Conservation (phyloP, 2,329 filamentous ascomycete genomes). For the Uncinocarpus reesii region DNA sequence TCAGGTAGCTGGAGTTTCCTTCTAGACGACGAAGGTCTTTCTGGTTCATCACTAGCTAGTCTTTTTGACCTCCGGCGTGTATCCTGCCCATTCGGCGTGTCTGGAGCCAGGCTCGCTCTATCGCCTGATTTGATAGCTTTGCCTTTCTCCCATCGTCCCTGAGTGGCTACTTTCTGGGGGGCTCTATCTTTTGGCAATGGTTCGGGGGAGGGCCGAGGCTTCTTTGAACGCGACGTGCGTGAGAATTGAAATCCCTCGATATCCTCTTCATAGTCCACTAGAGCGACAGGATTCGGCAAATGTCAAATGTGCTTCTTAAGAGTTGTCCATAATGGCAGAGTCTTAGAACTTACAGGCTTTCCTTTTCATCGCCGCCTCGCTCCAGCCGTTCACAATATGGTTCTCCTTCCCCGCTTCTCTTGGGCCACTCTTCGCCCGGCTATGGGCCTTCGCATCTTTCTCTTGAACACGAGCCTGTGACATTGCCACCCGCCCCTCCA, state of each 20-base stretch:
- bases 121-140: slow-evolving; percentile 29
- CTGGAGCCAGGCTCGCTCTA: slow-evolving; percentile 17
- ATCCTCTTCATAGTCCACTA: slow-evolving; percentile 55
- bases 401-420: slow-evolving; percentile 6
- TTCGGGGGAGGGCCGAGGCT: slow-evolving; percentile 41
- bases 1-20: slow-evolving; percentile 24
- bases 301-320: neutral
- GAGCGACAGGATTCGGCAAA: neutral
- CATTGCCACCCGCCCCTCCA: slow-evolving; percentile 6
- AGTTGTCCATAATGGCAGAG: neutral
- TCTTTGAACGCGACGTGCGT: slow-evolving; percentile 55
- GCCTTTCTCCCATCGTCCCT: slow-evolving; percentile 27
- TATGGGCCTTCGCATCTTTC: slow-evolving; percentile 6
- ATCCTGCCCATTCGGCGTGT: slow-evolving; percentile 19
- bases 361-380: slow-evolving; percentile 29
- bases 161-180: slow-evolving; percentile 22
- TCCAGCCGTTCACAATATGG: slow-evolving; percentile 13
- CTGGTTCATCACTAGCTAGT: slow-evolving; percentile 15
- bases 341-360: slow-evolving; percentile 34
- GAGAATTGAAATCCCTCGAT: slow-evolving; percentile 70
- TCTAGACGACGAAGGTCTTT: slow-evolving; percentile 1
- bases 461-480: slow-evolving; percentile 14
- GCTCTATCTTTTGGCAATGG: slow-evolving; percentile 26
- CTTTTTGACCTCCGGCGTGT: slow-evolving; percentile 23
- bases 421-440: slow-evolving; percentile 11